Evolutionary conservation across 371 early-diverging fungal species (phyloP), one percentile per base, ranked within the genome.

Genomic region (Catenaria anguillulae): DNA sequence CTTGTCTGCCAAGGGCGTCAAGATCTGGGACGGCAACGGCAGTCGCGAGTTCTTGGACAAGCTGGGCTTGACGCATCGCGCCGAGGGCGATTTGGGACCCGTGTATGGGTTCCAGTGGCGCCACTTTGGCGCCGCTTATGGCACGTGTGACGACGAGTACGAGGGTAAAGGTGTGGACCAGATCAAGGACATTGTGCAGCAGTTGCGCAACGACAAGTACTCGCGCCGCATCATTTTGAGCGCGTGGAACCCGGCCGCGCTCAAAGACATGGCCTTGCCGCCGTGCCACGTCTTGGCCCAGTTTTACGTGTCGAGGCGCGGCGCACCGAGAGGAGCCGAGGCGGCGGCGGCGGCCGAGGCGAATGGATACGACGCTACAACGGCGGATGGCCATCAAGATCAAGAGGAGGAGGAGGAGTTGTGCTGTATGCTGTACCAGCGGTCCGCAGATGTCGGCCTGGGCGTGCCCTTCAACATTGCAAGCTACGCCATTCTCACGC

Each of bases 21-120:
- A 93, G 60, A 99, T 99, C 63, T 99, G 99, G 99, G 95, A 97
- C 64, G 92, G 88, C 37, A 99, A 99, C 74, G 93, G 93, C 36
- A 86, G 90, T 1, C 82, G 97, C 33, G 93, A 87, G 69, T 93
- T 81, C 64, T 76, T 99, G 29, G 97, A 96, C 71, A 77, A 78
- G 48, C 67, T 85, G 12, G 98, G 98, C 0, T 75, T 98, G 31
- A 43, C 70, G 0, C 73, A 93, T 65, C 81, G 89, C 42, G 79
- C 83, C 62, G 90, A 86, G 62, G 97, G 97, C 26, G 99, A 99
- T 66, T 73, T 99, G 31, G 99, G 99, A 0, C 99, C 99, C 1
- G 91, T 99, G 35, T 99, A 99, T 67, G 99, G 99, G 12, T 99
- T 94, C 73, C 99, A 99, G 70, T 99, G 99, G 99, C 78, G 99